Base-by-base conservation (phyloP, 257 asterid species). In the Scutellaria minor region DNA sequence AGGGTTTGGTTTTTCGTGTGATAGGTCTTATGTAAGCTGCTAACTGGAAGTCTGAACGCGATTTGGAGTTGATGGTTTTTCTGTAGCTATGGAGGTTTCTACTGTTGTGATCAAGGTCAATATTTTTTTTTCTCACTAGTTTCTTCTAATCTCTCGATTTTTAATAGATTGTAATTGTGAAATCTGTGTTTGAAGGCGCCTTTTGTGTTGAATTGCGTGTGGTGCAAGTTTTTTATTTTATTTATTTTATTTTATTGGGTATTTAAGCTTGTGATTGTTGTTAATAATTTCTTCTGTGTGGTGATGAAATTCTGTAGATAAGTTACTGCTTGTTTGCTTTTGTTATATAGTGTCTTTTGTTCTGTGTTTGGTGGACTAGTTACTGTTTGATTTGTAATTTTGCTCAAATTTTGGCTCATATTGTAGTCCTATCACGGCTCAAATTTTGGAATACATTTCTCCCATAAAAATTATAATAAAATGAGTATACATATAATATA, bases 81-180 rank as follows among this genome's bases (percentile, higher is more conserved):
- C 61, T 58, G 11, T 62, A 59, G 78, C 82, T 70, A 92, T 92
- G 98, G 92, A 81, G 69, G 60, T 64, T 68, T 75, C 84, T 66
- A 68, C 77, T 78, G 37, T 85, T 7, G 98, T 92, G 63, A 79
- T 92, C 86, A 92, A 90, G 94, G 98, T 92, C 37, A 4, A 24
- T 14, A 5, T 22, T 50, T 27, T 50, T n/a, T 18, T 18, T 18
- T 18, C 27, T 68, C 56, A 14, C 5, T 54, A 12, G 20, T 39
- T 48, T n/a, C 42, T 41, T 14, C 48, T 22, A 5, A 45, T 35
- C 27, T 39, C 9, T 66, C 56, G 10, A 10, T 37, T 11, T 56
- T 15, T 59, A 2, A 0, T 35, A 46, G 66, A 47, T 68, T 15
- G 1, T 35, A 11, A 2, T 50, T 11, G 37, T 62, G 8, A 3